Evolutionary conservation across 345 rosid genomes (phyloP).

Genomic region (Gynandropsis gynandra): DNA sequence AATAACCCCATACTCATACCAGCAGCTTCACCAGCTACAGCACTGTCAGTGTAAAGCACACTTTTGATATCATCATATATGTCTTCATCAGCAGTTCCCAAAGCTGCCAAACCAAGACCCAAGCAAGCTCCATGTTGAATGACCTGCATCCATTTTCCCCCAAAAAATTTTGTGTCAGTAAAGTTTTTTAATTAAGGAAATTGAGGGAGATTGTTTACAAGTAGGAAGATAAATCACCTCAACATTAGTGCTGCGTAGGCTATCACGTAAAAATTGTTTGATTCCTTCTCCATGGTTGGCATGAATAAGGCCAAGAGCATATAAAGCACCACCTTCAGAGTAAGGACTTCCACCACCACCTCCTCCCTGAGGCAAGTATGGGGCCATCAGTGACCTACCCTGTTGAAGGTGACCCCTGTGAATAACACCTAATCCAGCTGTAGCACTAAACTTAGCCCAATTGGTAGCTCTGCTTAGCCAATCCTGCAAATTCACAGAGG

Average conservation of each 20-base stretch:
- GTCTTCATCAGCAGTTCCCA: slow-evolving; percentile 94
- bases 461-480: slow-evolving; percentile 92
- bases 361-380: slow-evolving; percentile 93
- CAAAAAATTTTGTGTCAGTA: neutral
- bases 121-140: slow-evolving; percentile 97
- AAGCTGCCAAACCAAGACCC: slow-evolving; percentile 94
- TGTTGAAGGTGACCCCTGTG: slow-evolving; percentile 82
- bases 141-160: slow-evolving; percentile 45
- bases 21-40: slow-evolving; percentile 97
- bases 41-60: slow-evolving; percentile 77
- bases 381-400: slow-evolving; percentile 88
- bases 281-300: slow-evolving; percentile 99
- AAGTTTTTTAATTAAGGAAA: neutral
- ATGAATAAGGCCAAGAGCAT: slow-evolving; percentile 96
- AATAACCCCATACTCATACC: slow-evolving; percentile 91
- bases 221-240: slow-evolving; percentile 41
- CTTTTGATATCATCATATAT: slow-evolving; percentile 74
- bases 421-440: slow-evolving; percentile 86
- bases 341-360: slow-evolving; percentile 90
- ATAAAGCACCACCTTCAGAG: slow-evolving; percentile 94
- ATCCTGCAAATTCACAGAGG: slow-evolving; percentile 40
- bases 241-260: slow-evolving; percentile 68
- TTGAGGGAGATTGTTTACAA: neutral
- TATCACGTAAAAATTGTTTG: slow-evolving; percentile 85
- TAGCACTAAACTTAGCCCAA: slow-evolving; percentile 93